Percentiles rank a stretch among this genome's conserved stretches.
Conservation (phyloP, 345 rosid genomes). For the Arabidopsis suecica region DNA sequence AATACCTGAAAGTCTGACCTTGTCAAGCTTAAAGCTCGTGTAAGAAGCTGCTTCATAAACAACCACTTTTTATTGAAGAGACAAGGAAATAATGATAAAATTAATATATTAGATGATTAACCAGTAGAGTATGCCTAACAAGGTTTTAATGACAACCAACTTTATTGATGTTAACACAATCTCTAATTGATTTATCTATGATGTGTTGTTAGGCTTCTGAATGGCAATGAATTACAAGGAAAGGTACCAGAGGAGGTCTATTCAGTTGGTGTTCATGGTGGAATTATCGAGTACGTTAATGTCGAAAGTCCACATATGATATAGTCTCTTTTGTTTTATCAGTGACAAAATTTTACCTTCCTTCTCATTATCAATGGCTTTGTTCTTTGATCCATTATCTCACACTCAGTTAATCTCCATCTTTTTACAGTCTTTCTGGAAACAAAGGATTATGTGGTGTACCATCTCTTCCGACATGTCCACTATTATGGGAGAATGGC, state of each 20-base stretch:
- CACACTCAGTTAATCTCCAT: background rate
- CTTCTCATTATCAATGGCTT: background rate
- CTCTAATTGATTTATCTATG: conserved; percentile 3
- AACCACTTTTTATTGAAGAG: background rate
- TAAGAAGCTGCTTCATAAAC: conserved; percentile 41
- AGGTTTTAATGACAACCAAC: background rate
- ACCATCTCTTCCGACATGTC: conserved; percentile 75
- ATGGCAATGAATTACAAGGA: conserved; percentile 76
- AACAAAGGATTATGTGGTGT: conserved; percentile 95
- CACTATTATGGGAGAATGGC: conserved; percentile 85
- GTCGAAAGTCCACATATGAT: background rate
- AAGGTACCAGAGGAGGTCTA: conserved; percentile 84
- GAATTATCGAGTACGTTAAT: conserved; percentile 77
- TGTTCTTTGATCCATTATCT: conserved; percentile 16
- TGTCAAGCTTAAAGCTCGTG: conserved; percentile 77
- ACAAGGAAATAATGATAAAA: background rate
- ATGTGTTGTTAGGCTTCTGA: conserved; percentile 61
- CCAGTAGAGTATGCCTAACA: background rate
- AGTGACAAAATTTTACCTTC: conserved; percentile 10
- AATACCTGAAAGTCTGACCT: conserved; percentile 80
- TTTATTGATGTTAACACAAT: background rate
- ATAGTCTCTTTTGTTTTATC: background rate
- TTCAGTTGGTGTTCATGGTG: conserved; percentile 93
- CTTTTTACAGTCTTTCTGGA: conserved; percentile 73
- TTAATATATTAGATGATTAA: background rate